phyloP scores from a whole-genome alignment of 73 alveolate species.

The Loxodes magnus region DNA sequence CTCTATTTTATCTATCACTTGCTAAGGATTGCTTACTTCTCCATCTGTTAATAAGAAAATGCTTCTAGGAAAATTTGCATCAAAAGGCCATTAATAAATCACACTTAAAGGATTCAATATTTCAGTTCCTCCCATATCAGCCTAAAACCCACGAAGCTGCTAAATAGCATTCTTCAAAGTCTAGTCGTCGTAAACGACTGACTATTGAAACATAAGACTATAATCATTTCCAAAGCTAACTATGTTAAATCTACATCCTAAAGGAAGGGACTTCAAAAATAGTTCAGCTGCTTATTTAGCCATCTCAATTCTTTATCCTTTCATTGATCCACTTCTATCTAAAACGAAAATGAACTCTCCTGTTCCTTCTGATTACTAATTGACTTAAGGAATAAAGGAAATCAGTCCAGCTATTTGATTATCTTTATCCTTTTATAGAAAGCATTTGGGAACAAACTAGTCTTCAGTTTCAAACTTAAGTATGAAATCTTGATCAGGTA shows the following conservation, averaged over 20 bases:
- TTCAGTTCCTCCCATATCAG: slow-evolving; percentile 85
- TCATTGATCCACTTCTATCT: slow-evolving; percentile 82
- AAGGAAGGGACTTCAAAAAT: slow-evolving; percentile 59
- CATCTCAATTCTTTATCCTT: slow-evolving; percentile 41
- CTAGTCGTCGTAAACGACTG: slow-evolving; percentile 35
- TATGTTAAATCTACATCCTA: slow-evolving; percentile 46
- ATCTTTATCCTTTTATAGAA: no score
- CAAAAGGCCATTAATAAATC: slow-evolving; percentile 17
- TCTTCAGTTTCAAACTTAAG: no score
- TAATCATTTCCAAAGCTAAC: slow-evolving; percentile 50
- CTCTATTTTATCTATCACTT: slow-evolving; percentile 35
- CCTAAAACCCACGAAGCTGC: slow-evolving; percentile 16
- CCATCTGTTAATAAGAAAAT: slow-evolving; percentile 94
- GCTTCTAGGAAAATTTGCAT: slow-evolving; percentile 33
- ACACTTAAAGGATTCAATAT: slow-evolving; percentile 55
- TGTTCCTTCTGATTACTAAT: no score
- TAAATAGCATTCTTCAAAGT: slow-evolving; percentile 26
- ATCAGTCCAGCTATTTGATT: no score
- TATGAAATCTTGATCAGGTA: no score
- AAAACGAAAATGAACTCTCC: slow-evolving; percentile 57
- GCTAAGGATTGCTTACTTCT: slow-evolving; percentile 51
- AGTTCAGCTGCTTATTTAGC: slow-evolving; percentile 59
- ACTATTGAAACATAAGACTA: slow-evolving; percentile 23
- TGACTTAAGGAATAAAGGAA: no score
- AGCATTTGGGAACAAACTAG: no score